Evolutionary conservation across 2,329 filamentous ascomycete species (phyloP).

Genomic region (Neonectria punicea): DNA sequence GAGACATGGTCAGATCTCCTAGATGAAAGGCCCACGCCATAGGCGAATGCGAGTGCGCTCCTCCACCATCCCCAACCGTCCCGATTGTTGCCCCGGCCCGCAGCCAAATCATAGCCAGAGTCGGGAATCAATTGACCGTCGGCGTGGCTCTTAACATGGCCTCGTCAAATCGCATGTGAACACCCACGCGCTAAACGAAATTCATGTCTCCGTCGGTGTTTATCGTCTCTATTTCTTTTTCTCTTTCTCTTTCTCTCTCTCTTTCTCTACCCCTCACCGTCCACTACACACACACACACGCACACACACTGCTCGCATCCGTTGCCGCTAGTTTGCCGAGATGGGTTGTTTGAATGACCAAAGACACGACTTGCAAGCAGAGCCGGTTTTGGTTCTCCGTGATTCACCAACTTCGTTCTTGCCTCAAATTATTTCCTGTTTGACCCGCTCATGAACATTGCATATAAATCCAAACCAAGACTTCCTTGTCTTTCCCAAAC

Average conservation of each 20-base stretch:
- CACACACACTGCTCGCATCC: background rate
- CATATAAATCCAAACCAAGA: background rate
- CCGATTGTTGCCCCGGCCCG: background rate
- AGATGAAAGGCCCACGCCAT: background rate
- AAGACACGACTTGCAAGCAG: background rate
- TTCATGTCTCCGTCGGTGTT: background rate
- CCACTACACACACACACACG: background rate
- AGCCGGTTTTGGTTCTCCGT: background rate
- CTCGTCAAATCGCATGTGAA: background rate
- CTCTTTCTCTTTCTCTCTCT: background rate
- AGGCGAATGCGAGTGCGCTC: conserved; percentile 10
- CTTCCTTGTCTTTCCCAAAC: background rate
- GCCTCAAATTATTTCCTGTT: no score
- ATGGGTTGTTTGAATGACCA: background rate
- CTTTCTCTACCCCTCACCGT: background rate
- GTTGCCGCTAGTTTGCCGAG: background rate
- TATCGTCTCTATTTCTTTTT: background rate
- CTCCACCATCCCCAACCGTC: background rate
- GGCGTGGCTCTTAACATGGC: background rate
- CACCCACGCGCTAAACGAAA: background rate
- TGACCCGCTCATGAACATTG: background rate
- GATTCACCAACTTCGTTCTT: background rate
- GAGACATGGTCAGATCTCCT: background rate
- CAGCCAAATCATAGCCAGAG: background rate
- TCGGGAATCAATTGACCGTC: background rate